Conservation (phyloP, 1,284 basidiomycete genomes). For the Lignosus rhinocerotis region DNA sequence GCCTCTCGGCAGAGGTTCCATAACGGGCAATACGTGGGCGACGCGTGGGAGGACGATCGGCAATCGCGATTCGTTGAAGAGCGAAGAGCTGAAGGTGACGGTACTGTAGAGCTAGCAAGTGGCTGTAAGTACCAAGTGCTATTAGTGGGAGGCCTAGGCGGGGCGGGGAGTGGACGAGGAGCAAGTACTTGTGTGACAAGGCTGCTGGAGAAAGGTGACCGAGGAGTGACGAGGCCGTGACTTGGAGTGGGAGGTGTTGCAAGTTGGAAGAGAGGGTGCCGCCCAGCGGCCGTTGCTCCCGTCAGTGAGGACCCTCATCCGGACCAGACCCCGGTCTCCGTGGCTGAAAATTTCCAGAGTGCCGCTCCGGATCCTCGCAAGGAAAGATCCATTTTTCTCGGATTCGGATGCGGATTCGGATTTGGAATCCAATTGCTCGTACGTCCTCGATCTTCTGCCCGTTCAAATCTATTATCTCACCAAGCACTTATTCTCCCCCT, state of each 20-base stretch:
- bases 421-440: no score
- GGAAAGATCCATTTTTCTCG: neutral
- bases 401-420: no score
- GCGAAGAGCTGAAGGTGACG: neutral
- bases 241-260: neutral
- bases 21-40: neutral
- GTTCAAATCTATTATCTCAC: no score
- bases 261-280: no score
- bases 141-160: no score
- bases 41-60: constrained; percentile 3
- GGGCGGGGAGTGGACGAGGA: neutral
- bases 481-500: neutral
- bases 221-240: constrained; percentile 13
- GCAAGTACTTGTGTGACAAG: no score
- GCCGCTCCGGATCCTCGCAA: neutral
- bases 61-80: constrained; percentile 14
- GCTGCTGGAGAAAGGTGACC: no score
- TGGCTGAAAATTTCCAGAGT: constrained; percentile 17
- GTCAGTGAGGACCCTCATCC: neutral
- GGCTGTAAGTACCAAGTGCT: no score
- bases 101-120: no score
- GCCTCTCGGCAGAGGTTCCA: no score
- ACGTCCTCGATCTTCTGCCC: constrained; percentile 15
- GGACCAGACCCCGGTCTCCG: constrained; percentile 25
- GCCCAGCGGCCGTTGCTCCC: neutral